Conservation (phyloP, 129 eudicot genomes). For the Solidago caesia region DNA sequence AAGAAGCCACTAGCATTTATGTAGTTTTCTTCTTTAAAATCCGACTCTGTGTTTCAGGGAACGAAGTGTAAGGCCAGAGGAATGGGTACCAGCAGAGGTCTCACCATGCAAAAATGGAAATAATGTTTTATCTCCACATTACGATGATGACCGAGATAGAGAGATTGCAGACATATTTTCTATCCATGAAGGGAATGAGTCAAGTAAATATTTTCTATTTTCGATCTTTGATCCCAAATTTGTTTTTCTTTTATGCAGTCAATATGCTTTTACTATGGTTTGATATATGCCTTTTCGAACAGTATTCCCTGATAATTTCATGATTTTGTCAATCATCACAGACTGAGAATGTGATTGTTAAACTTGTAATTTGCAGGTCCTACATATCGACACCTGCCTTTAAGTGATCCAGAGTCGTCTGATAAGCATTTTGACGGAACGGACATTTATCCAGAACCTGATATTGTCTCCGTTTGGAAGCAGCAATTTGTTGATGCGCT, state of each 20-base stretch:
- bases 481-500: constrained; percentile 72
- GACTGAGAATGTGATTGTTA: background rate
- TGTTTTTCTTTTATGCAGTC: no score
- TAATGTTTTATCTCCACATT: constrained; percentile 31
- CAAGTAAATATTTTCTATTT: constrained; percentile 33
- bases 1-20: constrained; percentile 6
- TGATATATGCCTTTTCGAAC: no score
- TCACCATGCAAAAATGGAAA: constrained; percentile 30
- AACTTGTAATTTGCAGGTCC: constrained; percentile 46
- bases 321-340: background rate
- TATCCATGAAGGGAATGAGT: constrained; percentile 51
- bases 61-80: constrained; percentile 77
- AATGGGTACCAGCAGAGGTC: constrained; percentile 84
- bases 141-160: constrained; percentile 34
- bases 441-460: constrained; percentile 21
- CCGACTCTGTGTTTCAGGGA: constrained; percentile 36
- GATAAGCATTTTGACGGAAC: constrained; percentile 30
- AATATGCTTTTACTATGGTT: no score
- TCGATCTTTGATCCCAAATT: no score
- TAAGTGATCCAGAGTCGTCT: constrained; percentile 48
- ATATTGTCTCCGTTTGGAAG: constrained; percentile 57
- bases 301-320: no score
- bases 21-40: background rate
- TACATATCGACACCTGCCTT: constrained; percentile 54
- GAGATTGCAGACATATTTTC: constrained; percentile 68